Evolutionary conservation across 208 protist species (phyloP).

Genomic region (Acanthamoeba healyi): DNA sequence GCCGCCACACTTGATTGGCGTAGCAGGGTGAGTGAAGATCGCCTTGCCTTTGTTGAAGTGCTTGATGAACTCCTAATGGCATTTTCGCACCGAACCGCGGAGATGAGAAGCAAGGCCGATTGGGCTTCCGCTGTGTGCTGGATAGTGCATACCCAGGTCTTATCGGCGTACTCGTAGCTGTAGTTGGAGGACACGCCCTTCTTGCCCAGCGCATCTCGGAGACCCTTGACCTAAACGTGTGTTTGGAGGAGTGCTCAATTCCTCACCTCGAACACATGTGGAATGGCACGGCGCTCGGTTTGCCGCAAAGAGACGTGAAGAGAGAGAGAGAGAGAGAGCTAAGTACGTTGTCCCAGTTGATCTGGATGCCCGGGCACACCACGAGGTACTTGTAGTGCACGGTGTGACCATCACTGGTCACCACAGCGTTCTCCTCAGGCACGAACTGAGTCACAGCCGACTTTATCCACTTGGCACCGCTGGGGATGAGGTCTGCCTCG

Average conservation of each 20-base stretch:
- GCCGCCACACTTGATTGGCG: conserved; percentile 86
- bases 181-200: conserved; percentile 85
- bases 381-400: conserved; percentile 85
- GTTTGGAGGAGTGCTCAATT: neutral
- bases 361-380: conserved; percentile 81
- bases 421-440: conserved; percentile 78
- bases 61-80: conserved; percentile 77
- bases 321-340: neutral
- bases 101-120: too few species aligned
- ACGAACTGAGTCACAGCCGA: conserved; percentile 60
- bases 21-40: conserved; percentile 85
- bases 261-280: too few species aligned
- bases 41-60: conserved; percentile 76
- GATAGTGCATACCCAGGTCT: conserved; percentile 80
- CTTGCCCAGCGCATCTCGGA: conserved; percentile 83
- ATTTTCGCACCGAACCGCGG: too few species aligned
- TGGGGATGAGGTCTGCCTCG: conserved; percentile 78
- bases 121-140: too few species aligned
- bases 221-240: conserved; percentile 63
- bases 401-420: conserved; percentile 74
- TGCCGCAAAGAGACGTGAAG: neutral
- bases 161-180: conserved; percentile 75
- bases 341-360: conserved; percentile 81
- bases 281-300: conserved; percentile 36
- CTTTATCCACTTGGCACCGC: conserved; percentile 68